Conservation (phyloP, 257 asterid species). For the Rubia yunnanensis region DNA sequence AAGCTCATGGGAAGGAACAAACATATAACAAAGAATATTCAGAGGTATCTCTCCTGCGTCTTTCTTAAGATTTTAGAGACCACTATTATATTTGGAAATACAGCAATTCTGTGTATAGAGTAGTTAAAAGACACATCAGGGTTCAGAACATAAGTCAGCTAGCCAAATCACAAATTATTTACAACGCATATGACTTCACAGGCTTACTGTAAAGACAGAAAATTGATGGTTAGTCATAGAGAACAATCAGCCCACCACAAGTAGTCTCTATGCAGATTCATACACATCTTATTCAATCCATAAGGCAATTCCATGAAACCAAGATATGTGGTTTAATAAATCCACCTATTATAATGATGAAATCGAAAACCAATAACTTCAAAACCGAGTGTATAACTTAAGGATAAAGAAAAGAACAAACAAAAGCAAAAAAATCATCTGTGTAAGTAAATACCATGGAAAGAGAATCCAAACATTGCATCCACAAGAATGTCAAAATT, state of each 20-base stretch:
- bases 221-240: not conserved
- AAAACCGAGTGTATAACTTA: not conserved
- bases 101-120: not conserved
- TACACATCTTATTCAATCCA: not conserved
- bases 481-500: constrained; percentile 71
- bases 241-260: not conserved
- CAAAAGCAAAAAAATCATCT: not conserved
- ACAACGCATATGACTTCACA: not conserved
- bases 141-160: not conserved
- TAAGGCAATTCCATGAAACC: not conserved
- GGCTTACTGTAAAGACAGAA: not conserved
- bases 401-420: not conserved
- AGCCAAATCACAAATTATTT: not conserved
- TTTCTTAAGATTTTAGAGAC: not conserved
- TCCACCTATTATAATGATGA: not conserved
- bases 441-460: constrained; percentile 48
- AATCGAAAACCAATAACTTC: not conserved
- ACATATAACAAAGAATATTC: not conserved
- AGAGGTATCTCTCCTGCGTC: not conserved
- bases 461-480: constrained; percentile 92
- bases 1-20: not conserved
- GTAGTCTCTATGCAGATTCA: not conserved
- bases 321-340: not conserved
- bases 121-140: not conserved
- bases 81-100: not conserved